Evolutionary conservation across 352 stramenopile species (phyloP), one percentile per base, ranked within the genome.

Genomic region (Peronospora destructor): DNA sequence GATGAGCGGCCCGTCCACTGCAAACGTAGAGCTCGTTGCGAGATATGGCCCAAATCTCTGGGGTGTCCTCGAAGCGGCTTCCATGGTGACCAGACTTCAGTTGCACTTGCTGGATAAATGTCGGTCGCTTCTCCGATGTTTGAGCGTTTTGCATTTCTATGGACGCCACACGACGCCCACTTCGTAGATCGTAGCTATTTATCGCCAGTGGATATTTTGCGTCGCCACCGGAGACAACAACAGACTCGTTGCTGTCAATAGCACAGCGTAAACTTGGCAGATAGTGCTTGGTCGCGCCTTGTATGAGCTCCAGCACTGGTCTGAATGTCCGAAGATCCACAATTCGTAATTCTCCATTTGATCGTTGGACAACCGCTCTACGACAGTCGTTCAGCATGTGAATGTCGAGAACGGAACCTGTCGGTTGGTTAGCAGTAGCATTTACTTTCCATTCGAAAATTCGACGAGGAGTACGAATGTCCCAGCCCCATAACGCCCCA

Each of bases 401-500:
- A 8, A 84, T 33, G 42, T 74, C 63, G 3, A 73, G 28, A 42
- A 78, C 41, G 23, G 65, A 59, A 6, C 37, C 53, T 25, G 41
- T 26, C 44, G 51, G 38, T 16, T 44, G 17, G 11, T 26, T 11
- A 10, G 39, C 33, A 8, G 12, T 32, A 23, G 14, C 11, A 19
- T 60, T 37, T 23, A 17, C 38, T 43, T 59, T 41, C 49, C 28
- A 57, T 37, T 71, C 62, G 37, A 57, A 65, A 42, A 48, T 42
- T 26, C 62, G 62, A 44, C 50, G 46, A 44, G 50, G 43, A 32
- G 55, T 34, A 28, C 72, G 72, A 14, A 76, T 40, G 33, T 84
- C 72, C 72, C 72, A 84, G 6, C 74, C 58, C 72, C 72, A 84
- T 13, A 62, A 61, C 0, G 50, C 61, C 2, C 72, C 72, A 19